Evolutionary conservation across 2,329 filamentous ascomycete genomes (phyloP).

Genomic region (Xylogone sp.): DNA sequence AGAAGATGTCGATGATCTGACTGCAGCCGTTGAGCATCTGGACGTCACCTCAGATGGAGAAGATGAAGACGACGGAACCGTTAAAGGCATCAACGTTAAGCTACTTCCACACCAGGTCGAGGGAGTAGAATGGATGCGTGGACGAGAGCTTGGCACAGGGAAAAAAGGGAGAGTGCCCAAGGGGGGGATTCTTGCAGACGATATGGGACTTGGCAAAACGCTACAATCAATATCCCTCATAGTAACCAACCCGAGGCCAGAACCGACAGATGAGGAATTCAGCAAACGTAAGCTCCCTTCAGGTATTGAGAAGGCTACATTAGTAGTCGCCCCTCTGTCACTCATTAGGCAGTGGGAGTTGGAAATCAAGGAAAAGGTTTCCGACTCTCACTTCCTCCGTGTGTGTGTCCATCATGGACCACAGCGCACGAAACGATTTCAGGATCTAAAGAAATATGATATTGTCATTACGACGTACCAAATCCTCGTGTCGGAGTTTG

Average conservation of each 20-base stretch:
- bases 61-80: slow-evolving; percentile 55
- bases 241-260: slow-evolving; percentile 73
- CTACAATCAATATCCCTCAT: slow-evolving; percentile 90
- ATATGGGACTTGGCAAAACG: slow-evolving; percentile 97
- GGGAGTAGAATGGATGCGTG: slow-evolving; percentile 91
- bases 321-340: slow-evolving; percentile 89
- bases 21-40: slow-evolving; percentile 41
- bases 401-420: slow-evolving; percentile 92
- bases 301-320: slow-evolving; percentile 70
- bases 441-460: slow-evolving; percentile 79
- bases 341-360: slow-evolving; percentile 97
- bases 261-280: slow-evolving; percentile 50
- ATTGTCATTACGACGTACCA: slow-evolving; percentile 98
- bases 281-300: slow-evolving; percentile 66
- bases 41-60: slow-evolving; percentile 36
- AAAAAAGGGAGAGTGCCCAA: slow-evolving; percentile 82
- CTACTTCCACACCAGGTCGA: slow-evolving; percentile 92
- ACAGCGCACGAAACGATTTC: slow-evolving; percentile 72
- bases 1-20: slow-evolving; percentile 31
- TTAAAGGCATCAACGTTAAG: slow-evolving; percentile 82
- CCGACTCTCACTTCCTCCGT: slow-evolving; percentile 63
- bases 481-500: slow-evolving; percentile 88
- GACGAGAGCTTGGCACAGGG: slow-evolving; percentile 81
- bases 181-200: slow-evolving; percentile 91
- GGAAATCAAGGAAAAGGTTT: slow-evolving; percentile 82